Conservation (phyloP, 441 rosid genomes). For the Syzygium malaccense region DNA sequence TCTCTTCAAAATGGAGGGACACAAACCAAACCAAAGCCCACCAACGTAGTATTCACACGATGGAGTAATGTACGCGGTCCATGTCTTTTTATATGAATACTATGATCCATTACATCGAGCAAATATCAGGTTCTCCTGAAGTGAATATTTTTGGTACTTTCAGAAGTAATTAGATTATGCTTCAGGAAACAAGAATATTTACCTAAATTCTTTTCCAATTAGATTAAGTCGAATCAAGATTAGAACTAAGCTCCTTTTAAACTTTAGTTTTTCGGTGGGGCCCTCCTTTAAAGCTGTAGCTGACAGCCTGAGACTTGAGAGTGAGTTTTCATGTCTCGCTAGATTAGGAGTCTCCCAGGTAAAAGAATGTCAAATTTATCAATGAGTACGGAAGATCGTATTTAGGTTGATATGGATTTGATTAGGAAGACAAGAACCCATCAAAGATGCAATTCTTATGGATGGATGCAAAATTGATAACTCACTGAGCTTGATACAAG, state of each 20-base stretch:
- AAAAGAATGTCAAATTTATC: background rate
- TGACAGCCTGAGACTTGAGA: background rate
- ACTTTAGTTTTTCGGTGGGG: background rate
- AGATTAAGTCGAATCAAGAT: background rate
- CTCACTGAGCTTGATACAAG: background rate
- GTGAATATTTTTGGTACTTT: background rate
- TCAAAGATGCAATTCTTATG: background rate
- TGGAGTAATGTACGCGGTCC: background rate
- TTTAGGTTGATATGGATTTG: background rate
- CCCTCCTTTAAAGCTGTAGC: background rate
- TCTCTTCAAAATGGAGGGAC: background rate
- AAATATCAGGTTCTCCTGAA: background rate
- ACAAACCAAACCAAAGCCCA: background rate
- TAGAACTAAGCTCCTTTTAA: background rate
- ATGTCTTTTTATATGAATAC: background rate
- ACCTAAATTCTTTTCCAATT: background rate
- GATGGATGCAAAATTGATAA: background rate
- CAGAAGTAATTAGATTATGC: background rate
- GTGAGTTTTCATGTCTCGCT: background rate
- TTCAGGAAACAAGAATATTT: background rate
- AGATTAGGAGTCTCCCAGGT: background rate
- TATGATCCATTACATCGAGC: background rate
- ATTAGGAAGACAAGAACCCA: background rate
- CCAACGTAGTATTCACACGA: background rate
- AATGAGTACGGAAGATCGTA: background rate